These are phyloP conservation scores for Cornus suecica DNA, from an alignment of 148 eudicot species.

Conservation along the genomic window DNA sequence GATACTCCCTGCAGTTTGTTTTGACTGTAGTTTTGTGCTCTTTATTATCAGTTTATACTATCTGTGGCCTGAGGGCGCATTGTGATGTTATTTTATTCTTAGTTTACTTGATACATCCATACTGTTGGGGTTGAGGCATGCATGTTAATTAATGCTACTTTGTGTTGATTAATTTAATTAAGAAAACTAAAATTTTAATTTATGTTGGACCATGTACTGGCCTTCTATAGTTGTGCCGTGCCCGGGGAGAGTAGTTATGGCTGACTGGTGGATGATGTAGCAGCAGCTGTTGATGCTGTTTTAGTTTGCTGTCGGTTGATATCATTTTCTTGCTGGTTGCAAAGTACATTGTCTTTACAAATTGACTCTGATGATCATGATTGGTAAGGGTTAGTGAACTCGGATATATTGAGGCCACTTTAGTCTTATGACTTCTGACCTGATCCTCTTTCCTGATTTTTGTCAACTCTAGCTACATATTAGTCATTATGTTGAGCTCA, in stretches of 20 bases:
- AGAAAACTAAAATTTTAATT: constrained; percentile 7
- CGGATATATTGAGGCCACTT: constrained; percentile 10
- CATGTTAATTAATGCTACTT: not conserved
- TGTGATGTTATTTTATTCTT: not conserved
- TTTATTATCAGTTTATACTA: not conserved
- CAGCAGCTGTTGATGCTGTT: constrained; percentile 36
- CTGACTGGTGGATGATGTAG: constrained; percentile 27
- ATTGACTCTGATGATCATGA: constrained; percentile 12
- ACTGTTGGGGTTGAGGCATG: not conserved
- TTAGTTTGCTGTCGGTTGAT: constrained; percentile 25
- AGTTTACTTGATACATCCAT: not conserved
- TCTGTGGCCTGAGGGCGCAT: not conserved
- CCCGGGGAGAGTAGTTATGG: constrained; percentile 12
- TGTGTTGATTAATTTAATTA: not conserved
- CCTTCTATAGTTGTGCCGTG: constrained; percentile 21
- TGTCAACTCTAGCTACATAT: constrained; percentile 6
- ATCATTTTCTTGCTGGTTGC: constrained; percentile 29
- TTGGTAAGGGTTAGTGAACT: constrained; percentile 27
- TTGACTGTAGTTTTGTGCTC: constrained; percentile 16
- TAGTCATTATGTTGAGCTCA: constrained; percentile 17
- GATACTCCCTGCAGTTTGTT: not conserved
- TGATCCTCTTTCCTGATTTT: constrained; percentile 6
- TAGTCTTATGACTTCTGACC: constrained; percentile 10
- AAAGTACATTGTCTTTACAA: constrained; percentile 12
- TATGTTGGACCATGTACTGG: constrained; percentile 24